A percentile compares a stretch with the other conserved stretches of the same genome.
Evolutionary conservation across 2,329 filamentous ascomycete genomes (phyloP).

Genomic region (Calonectria pauciramosa): DNA sequence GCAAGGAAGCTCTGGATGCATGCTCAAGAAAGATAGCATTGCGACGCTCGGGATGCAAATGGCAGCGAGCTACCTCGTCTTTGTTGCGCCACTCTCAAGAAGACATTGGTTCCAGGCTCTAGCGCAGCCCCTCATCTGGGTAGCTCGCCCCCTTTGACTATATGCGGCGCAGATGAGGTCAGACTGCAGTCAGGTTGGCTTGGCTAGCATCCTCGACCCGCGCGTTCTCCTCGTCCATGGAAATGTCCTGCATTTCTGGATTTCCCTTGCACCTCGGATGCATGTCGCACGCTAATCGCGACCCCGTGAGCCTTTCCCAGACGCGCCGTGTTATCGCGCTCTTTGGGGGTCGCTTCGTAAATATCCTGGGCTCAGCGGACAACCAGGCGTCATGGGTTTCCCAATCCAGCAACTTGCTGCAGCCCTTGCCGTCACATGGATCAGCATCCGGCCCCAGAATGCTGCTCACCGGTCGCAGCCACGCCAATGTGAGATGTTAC

Average conservation of each 20-base stretch:
- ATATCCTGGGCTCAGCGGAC: conserved; percentile 33
- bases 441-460: conserved; percentile 35
- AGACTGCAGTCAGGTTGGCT: conserved; percentile 32
- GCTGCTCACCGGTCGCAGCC: conserved; percentile 45
- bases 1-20: not conserved
- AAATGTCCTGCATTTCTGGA: conserved; percentile 15
- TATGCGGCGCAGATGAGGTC: conserved; percentile 28
- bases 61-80: conserved; percentile 23
- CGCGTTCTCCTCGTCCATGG: not conserved
- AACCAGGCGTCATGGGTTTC: conserved; percentile 44
- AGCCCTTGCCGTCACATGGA: conserved; percentile 45
- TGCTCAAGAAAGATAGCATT: conserved; percentile 24
- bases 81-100: conserved; percentile 27
- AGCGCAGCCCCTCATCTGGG: conserved; percentile 16
- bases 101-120: conserved; percentile 29
- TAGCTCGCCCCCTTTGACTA: conserved; percentile 11
- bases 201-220: conserved; percentile 15
- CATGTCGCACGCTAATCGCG: conserved; percentile 42
- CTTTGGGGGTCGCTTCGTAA: conserved; percentile 31
- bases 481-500: conserved; percentile 43
- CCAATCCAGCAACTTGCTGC: conserved; percentile 43
- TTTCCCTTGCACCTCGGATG: conserved; percentile 24
- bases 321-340: conserved; percentile 39
- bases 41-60: conserved; percentile 12
- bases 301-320: conserved; percentile 42